Evolutionary conservation across 176 grass and related monocot species (phyloP), one percentile per base, ranked within the genome.

Genomic region (Rhipidocladum racemiflorum): DNA sequence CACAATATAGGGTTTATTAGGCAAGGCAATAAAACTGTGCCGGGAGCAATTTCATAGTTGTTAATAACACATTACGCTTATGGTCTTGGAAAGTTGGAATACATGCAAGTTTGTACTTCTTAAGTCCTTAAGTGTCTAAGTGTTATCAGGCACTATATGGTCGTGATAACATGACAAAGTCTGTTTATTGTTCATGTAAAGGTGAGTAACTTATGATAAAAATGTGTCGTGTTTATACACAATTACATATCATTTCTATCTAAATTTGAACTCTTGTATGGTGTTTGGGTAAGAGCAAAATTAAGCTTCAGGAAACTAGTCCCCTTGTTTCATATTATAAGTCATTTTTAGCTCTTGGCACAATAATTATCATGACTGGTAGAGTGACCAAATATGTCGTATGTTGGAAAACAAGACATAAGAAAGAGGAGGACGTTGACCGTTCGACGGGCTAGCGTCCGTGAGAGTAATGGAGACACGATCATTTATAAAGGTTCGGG

Each of bases 361-460:
- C 14, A 80, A 21, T 44, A 80, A 80, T 62, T 29, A 54, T 72
- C 68, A 54, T 17, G 36, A 54, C 38, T 66, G 48, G 24, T 86
- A 34, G 39, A 34, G 53, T 29, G 18, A 79, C 57, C 65, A 72
- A 80, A 34, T n/a, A n/a, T n/a, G n/a, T n/a, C n/a, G n/a, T n/a
- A n/a, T n/a, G n/a, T n/a, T n/a, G n/a, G n/a, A n/a, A n/a, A n/a
- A n/a, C n/a, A n/a, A n/a, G n/a, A n/a, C n/a, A n/a, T n/a, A n/a
- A n/a, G n/a, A n/a, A n/a, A n/a, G n/a, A n/a, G n/a, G n/a, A n/a
- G n/a, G n/a, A n/a, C n/a, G n/a, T n/a, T n/a, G n/a, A n/a, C n/a
- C n/a, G n/a, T n/a, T n/a, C n/a, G n/a, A n/a, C n/a, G n/a, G n/a
- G n/a, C n/a, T n/a, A n/a, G n/a, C n/a, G n/a, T n/a, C n/a, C n/a